Conservation (phyloP, 1,139 yeast genomes). For the Meyerozyma smithsonii region DNA sequence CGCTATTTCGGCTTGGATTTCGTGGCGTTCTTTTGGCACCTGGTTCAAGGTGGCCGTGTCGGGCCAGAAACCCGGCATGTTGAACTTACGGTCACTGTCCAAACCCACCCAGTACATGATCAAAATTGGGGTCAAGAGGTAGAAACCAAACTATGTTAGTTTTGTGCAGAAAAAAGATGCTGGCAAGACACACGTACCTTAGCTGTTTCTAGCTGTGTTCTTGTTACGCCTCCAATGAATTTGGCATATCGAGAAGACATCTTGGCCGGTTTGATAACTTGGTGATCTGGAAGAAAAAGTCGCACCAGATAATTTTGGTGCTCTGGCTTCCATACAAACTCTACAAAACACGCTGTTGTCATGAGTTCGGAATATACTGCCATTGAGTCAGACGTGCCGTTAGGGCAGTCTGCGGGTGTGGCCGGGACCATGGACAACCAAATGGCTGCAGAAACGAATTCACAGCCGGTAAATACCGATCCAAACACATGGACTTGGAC, state of each 20-base stretch:
- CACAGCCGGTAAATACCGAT: slow-evolving; percentile 46
- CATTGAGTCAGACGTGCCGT: slow-evolving; percentile 9
- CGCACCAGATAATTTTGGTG: background rate
- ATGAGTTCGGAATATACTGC: slow-evolving; percentile 4
- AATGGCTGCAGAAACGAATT: slow-evolving; percentile 63
- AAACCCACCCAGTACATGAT: slow-evolving; percentile 92
- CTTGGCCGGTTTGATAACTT: slow-evolving; percentile 1
- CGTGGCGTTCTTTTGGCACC: slow-evolving; percentile 90
- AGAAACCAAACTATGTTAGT: slow-evolving; percentile 65
- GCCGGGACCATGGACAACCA: background rate
- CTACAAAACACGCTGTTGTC: background rate
- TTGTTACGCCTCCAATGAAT: slow-evolving; percentile 35
- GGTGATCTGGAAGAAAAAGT: background rate
- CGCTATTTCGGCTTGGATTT: slow-evolving; percentile 86
- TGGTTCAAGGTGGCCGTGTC: slow-evolving; percentile 88
- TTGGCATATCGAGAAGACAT: slow-evolving; percentile 17
- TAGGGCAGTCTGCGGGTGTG: background rate
- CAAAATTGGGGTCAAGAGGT: slow-evolving; percentile 77
- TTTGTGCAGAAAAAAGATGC: background rate
- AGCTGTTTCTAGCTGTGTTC: slow-evolving; percentile 66
- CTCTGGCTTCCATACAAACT: too few species aligned
- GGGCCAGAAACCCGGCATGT: slow-evolving; percentile 96
- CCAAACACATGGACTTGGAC: slow-evolving; percentile 23
- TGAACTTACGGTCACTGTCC: slow-evolving; percentile 82
- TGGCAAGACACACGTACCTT: slow-evolving; percentile 39